Conservation (phyloP, 371 early-diverging fungal species). For the Rhizopus sp. region DNA sequence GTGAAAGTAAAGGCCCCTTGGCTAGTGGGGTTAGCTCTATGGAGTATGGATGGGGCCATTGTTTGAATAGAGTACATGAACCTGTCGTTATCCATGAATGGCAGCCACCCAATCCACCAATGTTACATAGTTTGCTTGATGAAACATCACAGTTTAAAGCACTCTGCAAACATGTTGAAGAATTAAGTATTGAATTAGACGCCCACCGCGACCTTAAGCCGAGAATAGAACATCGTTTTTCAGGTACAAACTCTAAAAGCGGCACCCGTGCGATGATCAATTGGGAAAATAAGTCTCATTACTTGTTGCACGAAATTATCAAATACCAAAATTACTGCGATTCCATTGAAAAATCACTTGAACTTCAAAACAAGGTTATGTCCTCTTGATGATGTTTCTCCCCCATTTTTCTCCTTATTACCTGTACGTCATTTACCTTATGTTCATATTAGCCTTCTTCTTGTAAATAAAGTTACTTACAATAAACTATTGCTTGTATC, state of each 20-base stretch:
- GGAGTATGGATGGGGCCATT: slow-evolving; percentile 91
- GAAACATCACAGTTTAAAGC: slow-evolving; percentile 39
- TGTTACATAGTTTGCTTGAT: slow-evolving; percentile 29
- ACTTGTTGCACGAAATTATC: slow-evolving; percentile 82
- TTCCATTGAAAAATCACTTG: slow-evolving; percentile 68
- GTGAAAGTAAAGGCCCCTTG: slow-evolving; percentile 85
- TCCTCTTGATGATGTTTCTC: slow-evolving; percentile 1
- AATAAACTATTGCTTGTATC: too few species aligned
- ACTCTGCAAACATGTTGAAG: slow-evolving; percentile 32
- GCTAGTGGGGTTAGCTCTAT: slow-evolving; percentile 82
- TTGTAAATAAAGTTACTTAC: too few species aligned
- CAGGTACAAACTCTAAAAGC: background rate
- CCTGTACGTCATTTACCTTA: background rate
- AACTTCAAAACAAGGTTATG: slow-evolving; percentile 27
- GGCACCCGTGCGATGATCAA: slow-evolving; percentile 73
- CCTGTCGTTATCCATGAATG: slow-evolving; percentile 29
- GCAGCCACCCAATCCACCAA: slow-evolving; percentile 43
- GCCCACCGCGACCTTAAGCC: slow-evolving; percentile 46
- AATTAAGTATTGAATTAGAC: slow-evolving; percentile 38
- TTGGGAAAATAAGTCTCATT: slow-evolving; percentile 84
- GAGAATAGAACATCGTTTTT: slow-evolving; percentile 45
- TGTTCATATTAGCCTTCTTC: too few species aligned
- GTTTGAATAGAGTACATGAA: slow-evolving; percentile 25
- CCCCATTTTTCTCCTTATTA: background rate
- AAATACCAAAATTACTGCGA: slow-evolving; percentile 88